Conservation (phyloP, 2,329 filamentous ascomycete genomes). For the Tolypocladium tropicale region DNA sequence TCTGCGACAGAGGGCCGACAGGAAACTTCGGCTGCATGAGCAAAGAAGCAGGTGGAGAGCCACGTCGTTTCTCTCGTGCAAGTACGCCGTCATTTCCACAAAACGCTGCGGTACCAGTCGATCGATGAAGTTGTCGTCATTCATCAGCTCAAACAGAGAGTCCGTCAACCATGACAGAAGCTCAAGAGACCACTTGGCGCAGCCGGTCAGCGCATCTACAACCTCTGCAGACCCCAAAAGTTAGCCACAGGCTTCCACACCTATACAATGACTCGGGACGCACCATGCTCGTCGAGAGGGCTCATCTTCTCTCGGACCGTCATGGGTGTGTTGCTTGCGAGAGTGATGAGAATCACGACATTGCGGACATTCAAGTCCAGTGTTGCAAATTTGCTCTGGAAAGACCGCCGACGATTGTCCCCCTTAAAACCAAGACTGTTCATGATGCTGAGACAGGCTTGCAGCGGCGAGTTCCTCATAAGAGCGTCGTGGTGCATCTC, state of each 20-base stretch:
- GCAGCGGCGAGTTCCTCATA: slow-evolving; percentile 61
- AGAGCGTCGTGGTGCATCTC: slow-evolving; percentile 63
- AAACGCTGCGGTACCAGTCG: slow-evolving; percentile 38
- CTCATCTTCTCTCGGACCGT: slow-evolving; percentile 44
- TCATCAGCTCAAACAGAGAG: slow-evolving; percentile 43
- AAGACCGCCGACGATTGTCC: slow-evolving; percentile 48
- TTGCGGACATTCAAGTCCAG: slow-evolving; percentile 66
- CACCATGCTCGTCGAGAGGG: slow-evolving; percentile 50
- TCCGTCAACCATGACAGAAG: slow-evolving; percentile 55
- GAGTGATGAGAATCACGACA: slow-evolving; percentile 53
- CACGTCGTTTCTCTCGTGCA: slow-evolving; percentile 45
- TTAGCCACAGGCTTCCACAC: slow-evolving; percentile 3
- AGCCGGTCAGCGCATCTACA: slow-evolving; percentile 60
- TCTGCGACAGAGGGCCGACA: slow-evolving; percentile 58
- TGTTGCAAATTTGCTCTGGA: slow-evolving; percentile 66
- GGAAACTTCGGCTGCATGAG: slow-evolving; percentile 62
- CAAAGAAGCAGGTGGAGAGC: slow-evolving; percentile 57
- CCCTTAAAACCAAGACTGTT: slow-evolving; percentile 66
- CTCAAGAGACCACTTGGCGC: slow-evolving; percentile 70
- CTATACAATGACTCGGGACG: slow-evolving; percentile 4
- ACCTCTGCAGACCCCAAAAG: slow-evolving; percentile 42
- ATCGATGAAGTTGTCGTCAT: slow-evolving; percentile 39
- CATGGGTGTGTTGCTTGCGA: slow-evolving; percentile 48
- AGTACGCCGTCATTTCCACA: slow-evolving; percentile 37
- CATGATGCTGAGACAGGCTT: slow-evolving; percentile 68